Evolutionary conservation across 257 asterid genomes (phyloP).

Genomic region (Plantago major): DNA sequence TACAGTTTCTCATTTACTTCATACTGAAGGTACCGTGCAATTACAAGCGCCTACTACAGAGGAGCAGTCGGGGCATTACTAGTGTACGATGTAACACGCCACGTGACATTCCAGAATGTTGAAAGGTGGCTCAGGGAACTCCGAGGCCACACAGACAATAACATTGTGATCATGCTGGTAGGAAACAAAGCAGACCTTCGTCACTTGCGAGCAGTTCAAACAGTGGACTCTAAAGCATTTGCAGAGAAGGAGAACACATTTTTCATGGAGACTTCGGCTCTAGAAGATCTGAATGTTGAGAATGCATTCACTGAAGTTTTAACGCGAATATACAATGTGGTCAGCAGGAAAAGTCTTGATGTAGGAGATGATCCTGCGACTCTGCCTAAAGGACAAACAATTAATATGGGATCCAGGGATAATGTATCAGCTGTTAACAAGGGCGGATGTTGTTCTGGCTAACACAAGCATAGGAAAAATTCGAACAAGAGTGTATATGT

Average conservation of each 20-base stretch:
- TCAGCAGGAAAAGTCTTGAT: slow-evolving; percentile 62
- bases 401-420: slow-evolving; percentile 57
- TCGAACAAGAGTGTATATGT: too few relatives aligned
- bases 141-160: slow-evolving; percentile 69
- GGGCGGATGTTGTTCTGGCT: slow-evolving; percentile 72
- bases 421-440: slow-evolving; percentile 75
- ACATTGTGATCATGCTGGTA: slow-evolving; percentile 77
- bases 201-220: slow-evolving; percentile 63
- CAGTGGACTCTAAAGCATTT: slow-evolving; percentile 50
- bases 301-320: slow-evolving; percentile 76
- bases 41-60: slow-evolving; percentile 80
- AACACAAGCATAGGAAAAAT: slow-evolving; percentile 13
- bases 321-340: slow-evolving; percentile 65
- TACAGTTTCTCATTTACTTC: not conserved
- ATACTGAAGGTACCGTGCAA: slow-evolving; percentile 68
- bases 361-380: slow-evolving; percentile 65
- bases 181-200: slow-evolving; percentile 88
- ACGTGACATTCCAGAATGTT: slow-evolving; percentile 68
- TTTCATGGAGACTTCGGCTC: slow-evolving; percentile 86
- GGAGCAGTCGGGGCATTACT: slow-evolving; percentile 82
- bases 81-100: slow-evolving; percentile 74
- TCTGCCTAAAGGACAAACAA: slow-evolving; percentile 65
- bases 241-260: slow-evolving; percentile 61
- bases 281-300: slow-evolving; percentile 71
- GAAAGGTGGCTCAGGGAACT: slow-evolving; percentile 87